These are phyloP conservation scores for Penicillium sp. DNA, from an alignment of 2,329 filamentous ascomycete genomes.

Conservation along the genomic window DNA sequence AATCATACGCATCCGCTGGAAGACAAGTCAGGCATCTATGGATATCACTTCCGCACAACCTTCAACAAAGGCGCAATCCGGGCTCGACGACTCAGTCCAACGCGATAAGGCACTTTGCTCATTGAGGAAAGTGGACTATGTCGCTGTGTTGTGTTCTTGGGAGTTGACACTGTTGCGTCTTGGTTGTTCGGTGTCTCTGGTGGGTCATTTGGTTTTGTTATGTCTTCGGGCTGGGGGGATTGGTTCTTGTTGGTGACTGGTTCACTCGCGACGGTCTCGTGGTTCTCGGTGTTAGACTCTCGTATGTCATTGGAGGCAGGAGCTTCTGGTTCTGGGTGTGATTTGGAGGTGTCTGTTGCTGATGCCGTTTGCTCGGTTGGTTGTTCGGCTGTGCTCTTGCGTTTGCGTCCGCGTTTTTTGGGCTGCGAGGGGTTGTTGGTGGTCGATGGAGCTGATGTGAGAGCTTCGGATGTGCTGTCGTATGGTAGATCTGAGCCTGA, in stretches of 20 bases:
- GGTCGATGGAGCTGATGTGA: conserved; percentile 1
- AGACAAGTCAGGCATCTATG: neutral
- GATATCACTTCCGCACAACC: conserved; percentile 37
- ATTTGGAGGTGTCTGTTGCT: neutral
- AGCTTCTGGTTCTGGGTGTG: neutral
- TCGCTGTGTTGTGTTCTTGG: neutral
- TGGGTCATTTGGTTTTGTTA: neutral
- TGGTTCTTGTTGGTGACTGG: too few species aligned
- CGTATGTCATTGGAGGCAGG: neutral
- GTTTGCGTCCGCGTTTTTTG: conserved; percentile 43
- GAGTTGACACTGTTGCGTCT: neutral
- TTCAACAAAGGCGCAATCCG: conserved; percentile 47
- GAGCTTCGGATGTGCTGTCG: neutral
- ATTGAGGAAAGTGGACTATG: conserved; percentile 40
- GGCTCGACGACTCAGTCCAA: conserved; percentile 47
- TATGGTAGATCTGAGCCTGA: neutral
- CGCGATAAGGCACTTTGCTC: conserved; percentile 40
- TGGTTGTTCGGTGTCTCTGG: neutral
- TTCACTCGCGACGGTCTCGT: too few species aligned
- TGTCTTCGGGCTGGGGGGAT: too few species aligned
- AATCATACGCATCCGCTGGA: too few species aligned
- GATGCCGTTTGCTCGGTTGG: neutral
- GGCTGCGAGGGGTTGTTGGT: conserved; percentile 18
- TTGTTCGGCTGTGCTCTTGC: conserved; percentile 33
- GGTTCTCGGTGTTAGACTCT: neutral